Base-by-base conservation (phyloP, 2,329 filamentous ascomycete species). In the Graphilbum ipis-grandicollis region DNA sequence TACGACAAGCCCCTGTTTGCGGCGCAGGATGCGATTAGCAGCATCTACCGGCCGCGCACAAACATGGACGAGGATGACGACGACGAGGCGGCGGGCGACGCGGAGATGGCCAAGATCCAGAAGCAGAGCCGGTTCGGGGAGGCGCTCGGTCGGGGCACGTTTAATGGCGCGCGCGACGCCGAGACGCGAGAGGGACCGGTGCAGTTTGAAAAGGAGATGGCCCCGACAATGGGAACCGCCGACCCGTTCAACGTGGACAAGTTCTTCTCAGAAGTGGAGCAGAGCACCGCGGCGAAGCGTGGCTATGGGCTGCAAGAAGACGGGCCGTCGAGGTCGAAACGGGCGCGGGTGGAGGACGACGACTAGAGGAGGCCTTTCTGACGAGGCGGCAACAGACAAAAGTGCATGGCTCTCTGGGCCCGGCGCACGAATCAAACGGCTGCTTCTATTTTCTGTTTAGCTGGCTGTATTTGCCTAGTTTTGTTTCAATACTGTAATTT, bases 1-100 rank as follows among this genome's bases (percentile, higher is more conserved):
- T 98, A 96, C 60, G 90, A 96, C 56, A 96, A 96, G 59, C 90
- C 90, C 17, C 64, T 98, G 8, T 98, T 98, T 54, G 86, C 86
- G 1, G 88, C 90, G 13, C 85, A 94, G 53, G 88, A 96, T 52
- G 88, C 84, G 9, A 84, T 94, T 49, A 90, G 74, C 59, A 88
- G 78, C 54, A 96, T 98, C 46, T 98, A 98, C 57, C 71, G 85
- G 25, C 84, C 88, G 2, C 71, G 71, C 18, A 84, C 34, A 31
- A 77, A 75, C n/a, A 84, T 79, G 31, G 78, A 71, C 2, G 88
- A 79, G 0, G 79, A 77, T 35, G 82, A 84, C 32, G 77, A 75
- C 14, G 79, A 85, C 33, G 77, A 74, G 17, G 84, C 79, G 28
- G 79, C 71, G 1, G 88, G 80, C 0, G 81, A 86, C 41, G 74